phyloP scores from a whole-genome alignment of 2,329 filamentous ascomycete genomes.

The Phyllachora maydis region DNA sequence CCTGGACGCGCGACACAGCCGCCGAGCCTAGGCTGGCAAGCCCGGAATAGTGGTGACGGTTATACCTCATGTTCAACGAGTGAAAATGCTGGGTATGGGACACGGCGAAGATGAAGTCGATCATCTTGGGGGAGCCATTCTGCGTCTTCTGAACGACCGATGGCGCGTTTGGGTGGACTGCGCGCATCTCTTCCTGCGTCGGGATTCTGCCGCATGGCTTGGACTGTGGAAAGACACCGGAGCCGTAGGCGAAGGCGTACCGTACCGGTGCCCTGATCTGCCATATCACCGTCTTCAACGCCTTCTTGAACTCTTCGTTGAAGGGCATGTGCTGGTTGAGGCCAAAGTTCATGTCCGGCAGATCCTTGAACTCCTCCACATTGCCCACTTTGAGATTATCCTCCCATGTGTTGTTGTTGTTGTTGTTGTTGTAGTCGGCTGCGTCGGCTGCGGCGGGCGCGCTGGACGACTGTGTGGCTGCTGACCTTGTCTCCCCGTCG shows the following conservation, averaged over 20 bases:
- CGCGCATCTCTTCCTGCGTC: constrained; percentile 32
- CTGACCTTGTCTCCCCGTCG: constrained; percentile 6
- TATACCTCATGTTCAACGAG: constrained; percentile 71
- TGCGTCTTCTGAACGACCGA: constrained; percentile 68
- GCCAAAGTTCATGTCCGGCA: constrained; percentile 66
- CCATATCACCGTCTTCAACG: constrained; percentile 69
- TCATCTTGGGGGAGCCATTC: constrained; percentile 80
- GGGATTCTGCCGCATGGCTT: constrained; percentile 26
- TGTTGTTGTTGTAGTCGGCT: constrained; percentile 5
- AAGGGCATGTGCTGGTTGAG: constrained; percentile 94
- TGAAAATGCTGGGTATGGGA: constrained; percentile 95
- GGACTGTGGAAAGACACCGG: constrained; percentile 78
- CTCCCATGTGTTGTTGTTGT: constrained; percentile 55
- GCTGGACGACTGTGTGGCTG: too few species aligned
- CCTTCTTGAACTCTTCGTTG: constrained; percentile 88
- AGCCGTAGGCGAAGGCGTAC: constrained; percentile 94
- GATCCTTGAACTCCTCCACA: constrained; percentile 53
- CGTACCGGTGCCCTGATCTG: constrained; percentile 84
- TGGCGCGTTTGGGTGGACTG: constrained; percentile 66
- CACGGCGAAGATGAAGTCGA: constrained; percentile 95
- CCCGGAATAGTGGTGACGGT: constrained; percentile 81
- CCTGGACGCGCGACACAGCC: constrained; percentile 67
- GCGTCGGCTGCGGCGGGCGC: constrained; percentile 8
- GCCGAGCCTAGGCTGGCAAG: constrained; percentile 70
- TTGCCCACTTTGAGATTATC: constrained; percentile 50